These are phyloP conservation scores for Elaeis oleifera DNA, from an alignment of 202 grass and related monocot species.

Conservation along the genomic window DNA sequence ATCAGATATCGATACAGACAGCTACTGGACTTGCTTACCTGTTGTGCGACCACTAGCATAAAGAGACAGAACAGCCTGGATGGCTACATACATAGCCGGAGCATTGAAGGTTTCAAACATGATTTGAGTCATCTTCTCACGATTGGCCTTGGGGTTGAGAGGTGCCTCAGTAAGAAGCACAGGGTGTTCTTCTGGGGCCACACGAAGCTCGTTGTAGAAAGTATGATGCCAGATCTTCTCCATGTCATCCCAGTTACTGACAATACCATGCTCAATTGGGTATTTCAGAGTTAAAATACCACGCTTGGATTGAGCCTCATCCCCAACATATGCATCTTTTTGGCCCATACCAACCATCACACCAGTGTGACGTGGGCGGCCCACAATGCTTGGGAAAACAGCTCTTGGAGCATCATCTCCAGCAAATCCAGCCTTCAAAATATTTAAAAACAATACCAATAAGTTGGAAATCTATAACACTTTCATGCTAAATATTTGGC, in stretches of 20 bases:
- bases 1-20: too few relatives aligned
- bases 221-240: constrained; percentile 17
- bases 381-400: constrained; percentile 10
- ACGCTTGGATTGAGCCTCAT: constrained; percentile 11
- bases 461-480: neutral
- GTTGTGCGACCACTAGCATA: constrained; percentile 16
- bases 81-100: constrained; percentile 15
- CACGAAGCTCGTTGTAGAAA: constrained; percentile 11
- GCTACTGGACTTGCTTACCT: neutral
- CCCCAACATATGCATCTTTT: constrained; percentile 14
- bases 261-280: constrained; percentile 14
- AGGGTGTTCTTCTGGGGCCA: constrained; percentile 9
- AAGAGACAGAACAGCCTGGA: constrained; percentile 13
- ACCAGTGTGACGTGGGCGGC: constrained; percentile 6
- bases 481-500: too few relatives aligned
- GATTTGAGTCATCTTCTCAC: constrained; percentile 16
- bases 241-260: constrained; percentile 13
- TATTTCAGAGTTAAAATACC: constrained; percentile 15
- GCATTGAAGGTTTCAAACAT: constrained; percentile 13
- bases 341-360: constrained; percentile 14
- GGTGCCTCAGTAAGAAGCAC: constrained; percentile 12
- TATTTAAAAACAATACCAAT: neutral
- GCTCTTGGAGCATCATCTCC: constrained; percentile 13
- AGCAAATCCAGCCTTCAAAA: constrained; percentile 8
- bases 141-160: constrained; percentile 13